Evolutionary conservation across 805 yeast genomes (phyloP).

Genomic region (Candida ficus): DNA sequence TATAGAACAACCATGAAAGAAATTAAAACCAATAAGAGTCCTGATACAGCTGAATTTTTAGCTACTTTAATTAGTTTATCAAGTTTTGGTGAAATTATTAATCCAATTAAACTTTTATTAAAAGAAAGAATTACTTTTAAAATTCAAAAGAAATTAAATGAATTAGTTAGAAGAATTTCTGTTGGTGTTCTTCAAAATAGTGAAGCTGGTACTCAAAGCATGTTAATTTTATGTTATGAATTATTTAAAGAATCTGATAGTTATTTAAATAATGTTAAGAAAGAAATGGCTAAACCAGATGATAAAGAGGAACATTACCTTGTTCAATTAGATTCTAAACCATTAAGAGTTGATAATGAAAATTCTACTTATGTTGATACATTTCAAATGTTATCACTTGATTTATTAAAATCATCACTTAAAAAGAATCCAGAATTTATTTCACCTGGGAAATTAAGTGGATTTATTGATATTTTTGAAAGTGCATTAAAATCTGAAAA

Average conservation of each 20-base stretch:
- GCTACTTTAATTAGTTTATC: slow-evolving; percentile 58
- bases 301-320: slow-evolving; percentile 58
- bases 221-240: slow-evolving; percentile 69
- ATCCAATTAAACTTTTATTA: slow-evolving; percentile 63
- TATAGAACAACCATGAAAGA: slow-evolving; percentile 83
- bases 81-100: slow-evolving; percentile 50
- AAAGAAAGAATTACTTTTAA: slow-evolving; percentile 61
- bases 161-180: slow-evolving; percentile 68
- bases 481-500: slow-evolving; percentile 56
- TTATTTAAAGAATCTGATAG: slow-evolving; percentile 51
- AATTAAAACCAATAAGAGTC: slow-evolving; percentile 84
- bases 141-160: slow-evolving; percentile 72
- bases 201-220: slow-evolving; percentile 50
- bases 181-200: slow-evolving; percentile 73
- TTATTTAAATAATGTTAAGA: slow-evolving; percentile 3
- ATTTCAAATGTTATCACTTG: slow-evolving; percentile 72
- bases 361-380: slow-evolving; percentile 52
- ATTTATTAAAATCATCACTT: slow-evolving; percentile 66
- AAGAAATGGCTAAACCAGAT: neutral
- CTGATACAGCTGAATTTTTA: slow-evolving; percentile 77
- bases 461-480: slow-evolving; percentile 71
- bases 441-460: slow-evolving; percentile 55
- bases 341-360: slow-evolving; percentile 48
- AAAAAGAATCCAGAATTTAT: slow-evolving; percentile 56
- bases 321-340: slow-evolving; percentile 64